Conservation (phyloP, 441 rosid species). For the Gossypium gossypioides region DNA sequence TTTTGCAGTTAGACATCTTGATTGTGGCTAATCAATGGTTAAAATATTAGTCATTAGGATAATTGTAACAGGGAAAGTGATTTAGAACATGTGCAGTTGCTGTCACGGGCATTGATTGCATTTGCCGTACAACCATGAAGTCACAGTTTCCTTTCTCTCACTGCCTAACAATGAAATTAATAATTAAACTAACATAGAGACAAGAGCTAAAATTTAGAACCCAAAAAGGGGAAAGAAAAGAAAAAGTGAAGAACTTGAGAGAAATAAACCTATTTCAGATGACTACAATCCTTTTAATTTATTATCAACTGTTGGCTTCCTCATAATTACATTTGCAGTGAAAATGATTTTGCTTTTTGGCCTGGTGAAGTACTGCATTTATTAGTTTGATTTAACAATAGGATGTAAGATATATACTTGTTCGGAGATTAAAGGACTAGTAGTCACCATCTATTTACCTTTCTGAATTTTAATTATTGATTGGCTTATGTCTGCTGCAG, state of each 20-base stretch:
- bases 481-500: constrained; percentile 17
- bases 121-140: not conserved
- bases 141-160: not conserved
- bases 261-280: not conserved
- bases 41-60: not conserved
- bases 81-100: not conserved
- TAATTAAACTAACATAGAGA: not conserved
- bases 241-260: not conserved
- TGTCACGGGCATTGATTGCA: constrained; percentile 8
- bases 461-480: constrained; percentile 34
- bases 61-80: not conserved
- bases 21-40: not conserved
- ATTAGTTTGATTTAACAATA: not conserved
- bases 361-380: not conserved
- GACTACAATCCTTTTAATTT: no score
- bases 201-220: not conserved
- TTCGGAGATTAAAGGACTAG: constrained; percentile 21
- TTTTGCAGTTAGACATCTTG: not conserved
- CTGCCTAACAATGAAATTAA: not conserved
- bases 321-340: not conserved
- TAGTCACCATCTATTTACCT: constrained; percentile 23
- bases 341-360: not conserved
- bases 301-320: not conserved
- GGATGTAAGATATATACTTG: not conserved
- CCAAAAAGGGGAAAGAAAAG: not conserved